These are phyloP conservation scores for Saccharomycopsis fermentans DNA, from an alignment of 805 yeast genomes.

Conservation along the genomic window DNA sequence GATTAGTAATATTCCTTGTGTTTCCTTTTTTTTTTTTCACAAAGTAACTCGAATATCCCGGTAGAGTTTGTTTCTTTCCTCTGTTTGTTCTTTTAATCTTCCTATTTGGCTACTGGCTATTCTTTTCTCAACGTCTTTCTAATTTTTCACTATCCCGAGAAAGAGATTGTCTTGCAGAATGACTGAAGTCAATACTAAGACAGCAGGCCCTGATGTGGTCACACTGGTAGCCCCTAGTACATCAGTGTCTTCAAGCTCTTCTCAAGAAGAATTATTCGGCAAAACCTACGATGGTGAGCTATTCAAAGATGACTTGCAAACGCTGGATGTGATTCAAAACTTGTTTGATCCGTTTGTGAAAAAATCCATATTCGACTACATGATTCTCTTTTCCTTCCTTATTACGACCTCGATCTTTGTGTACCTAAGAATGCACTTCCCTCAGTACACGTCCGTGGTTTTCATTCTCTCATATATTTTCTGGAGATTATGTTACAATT, in stretches of 20 bases:
- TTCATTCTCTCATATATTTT: conserved; percentile 51
- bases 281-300: conserved; percentile 36
- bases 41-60: no score
- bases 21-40: no score
- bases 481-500: conserved; percentile 70
- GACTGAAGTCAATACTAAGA: background rate
- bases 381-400: conserved; percentile 39
- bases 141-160: background rate
- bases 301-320: conserved; percentile 38
- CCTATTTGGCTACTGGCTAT: background rate
- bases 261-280: conserved; percentile 22
- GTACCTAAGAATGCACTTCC: conserved; percentile 22
- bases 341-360: conserved; percentile 65
- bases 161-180: background rate
- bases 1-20: no score
- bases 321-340: conserved; percentile 78
- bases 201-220: background rate
- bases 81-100: background rate
- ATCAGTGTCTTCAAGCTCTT: background rate
- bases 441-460: conserved; percentile 16
- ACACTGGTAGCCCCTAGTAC: background rate
- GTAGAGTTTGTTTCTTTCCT: no score
- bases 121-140: background rate
- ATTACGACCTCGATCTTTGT: conserved; percentile 28
- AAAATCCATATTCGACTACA: conserved; percentile 56